Evolutionary conservation across 805 yeast genomes (phyloP).

Genomic region (Schwanniomyces pseudopolymorphus): DNA sequence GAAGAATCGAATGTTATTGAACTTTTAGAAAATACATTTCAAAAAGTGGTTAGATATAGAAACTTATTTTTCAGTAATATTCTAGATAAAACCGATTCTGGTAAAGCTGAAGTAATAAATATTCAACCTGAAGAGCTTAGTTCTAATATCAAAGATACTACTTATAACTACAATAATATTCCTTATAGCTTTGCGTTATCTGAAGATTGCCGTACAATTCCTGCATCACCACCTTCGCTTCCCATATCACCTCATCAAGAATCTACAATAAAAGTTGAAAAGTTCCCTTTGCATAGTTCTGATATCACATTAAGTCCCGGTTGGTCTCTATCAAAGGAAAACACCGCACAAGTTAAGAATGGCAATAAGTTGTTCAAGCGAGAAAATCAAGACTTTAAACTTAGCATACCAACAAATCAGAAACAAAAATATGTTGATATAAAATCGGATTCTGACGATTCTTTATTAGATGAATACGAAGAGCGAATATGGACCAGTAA

Average conservation of each 20-base stretch:
- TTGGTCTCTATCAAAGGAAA: conserved; percentile 13
- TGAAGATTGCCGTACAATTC: conserved; percentile 21
- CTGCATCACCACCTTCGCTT: conserved; percentile 46
- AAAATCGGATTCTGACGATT: conserved; percentile 36
- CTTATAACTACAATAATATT: not conserved
- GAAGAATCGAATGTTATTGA: conserved; percentile 24
- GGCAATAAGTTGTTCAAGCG: conserved; percentile 7
- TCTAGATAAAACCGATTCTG: not conserved
- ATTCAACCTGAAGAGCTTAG: not conserved
- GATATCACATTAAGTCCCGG: conserved; percentile 4
- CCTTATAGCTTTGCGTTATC: conserved; percentile 12
- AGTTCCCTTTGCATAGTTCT: not conserved
- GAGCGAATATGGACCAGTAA: conserved; percentile 36
- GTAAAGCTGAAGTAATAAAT: not conserved
- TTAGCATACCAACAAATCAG: not conserved
- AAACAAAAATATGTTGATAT: not conserved
- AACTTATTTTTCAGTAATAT: conserved; percentile 25
- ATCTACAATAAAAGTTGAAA: conserved; percentile 2
- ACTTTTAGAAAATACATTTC: conserved; percentile 37
- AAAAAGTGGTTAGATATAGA: conserved; percentile 40
- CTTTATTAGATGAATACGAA: conserved; percentile 43
- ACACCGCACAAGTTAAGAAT: conserved; percentile 29
- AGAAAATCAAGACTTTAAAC: not conserved
- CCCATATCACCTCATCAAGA: conserved; percentile 35
- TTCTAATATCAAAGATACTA: not conserved